These are phyloP conservation scores for Scenedesmus sp. DNA, from an alignment of 163 green algal genomes.

Conservation along the genomic window DNA sequence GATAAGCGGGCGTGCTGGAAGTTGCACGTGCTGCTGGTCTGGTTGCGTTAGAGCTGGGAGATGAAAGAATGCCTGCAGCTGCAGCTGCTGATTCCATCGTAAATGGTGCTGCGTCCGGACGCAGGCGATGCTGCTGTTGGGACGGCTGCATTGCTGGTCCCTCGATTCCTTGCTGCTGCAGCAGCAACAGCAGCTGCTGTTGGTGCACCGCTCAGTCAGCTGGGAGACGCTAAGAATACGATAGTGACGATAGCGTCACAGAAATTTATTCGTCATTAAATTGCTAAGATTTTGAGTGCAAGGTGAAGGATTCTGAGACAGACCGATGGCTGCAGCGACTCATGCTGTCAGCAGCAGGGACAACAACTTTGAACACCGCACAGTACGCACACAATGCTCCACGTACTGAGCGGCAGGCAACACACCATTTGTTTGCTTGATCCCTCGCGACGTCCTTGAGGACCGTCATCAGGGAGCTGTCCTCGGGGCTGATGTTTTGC, in stretches of 20 bases:
- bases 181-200: background rate
- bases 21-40: background rate
- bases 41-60: background rate
- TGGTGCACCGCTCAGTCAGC: background rate
- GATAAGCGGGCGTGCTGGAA: background rate
- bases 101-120: background rate
- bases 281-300: background rate
- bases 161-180: background rate
- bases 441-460: background rate
- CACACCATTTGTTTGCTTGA: background rate
- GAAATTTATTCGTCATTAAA: too few species aligned
- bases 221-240: background rate
- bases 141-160: background rate
- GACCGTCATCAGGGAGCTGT: background rate
- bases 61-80: slow-evolving; percentile 8
- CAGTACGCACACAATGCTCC: background rate
- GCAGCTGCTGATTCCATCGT: slow-evolving; percentile 35
- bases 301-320: background rate
- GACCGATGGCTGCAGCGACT: background rate
- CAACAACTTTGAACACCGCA: background rate
- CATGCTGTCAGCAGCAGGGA: background rate
- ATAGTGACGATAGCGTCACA: too few species aligned
- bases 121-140: background rate
- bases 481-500: background rate
- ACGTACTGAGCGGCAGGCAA: too few species aligned